Evolutionary conservation across 768 basidiomycete species (phyloP), one percentile per base, ranked within the genome.

Genomic region (Fistulinella prunicolor): DNA sequence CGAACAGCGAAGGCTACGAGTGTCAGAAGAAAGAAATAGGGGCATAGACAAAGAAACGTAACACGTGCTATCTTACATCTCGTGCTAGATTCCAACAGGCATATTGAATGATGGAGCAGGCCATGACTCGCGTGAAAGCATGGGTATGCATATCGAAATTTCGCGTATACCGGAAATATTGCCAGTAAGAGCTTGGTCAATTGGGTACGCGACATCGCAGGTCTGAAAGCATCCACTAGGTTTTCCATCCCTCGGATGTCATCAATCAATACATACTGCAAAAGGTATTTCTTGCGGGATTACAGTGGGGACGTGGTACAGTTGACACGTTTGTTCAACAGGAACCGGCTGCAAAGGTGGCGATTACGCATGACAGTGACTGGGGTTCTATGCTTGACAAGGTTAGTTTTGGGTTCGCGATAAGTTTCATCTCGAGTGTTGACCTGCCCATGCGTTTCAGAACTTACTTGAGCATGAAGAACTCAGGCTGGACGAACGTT

Each of bases 221-320:
- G n/a, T 30, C 41, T 59, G 21, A 56, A 49, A 5, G 12, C 6
- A 10, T 23, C 2, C 9, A 3, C n/a, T 26, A 61, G 61, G 56
- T 53, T 17, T 62, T 64, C 38, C 61, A 62, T 9, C 62, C 61
- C 5, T 51, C 44, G 10, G 61, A 62, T 14, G 40, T 51, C 35
- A 64, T 62, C 22, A 64, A 64, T 37, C 53, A 19, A 19, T 64
- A 61, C 38, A 49, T 62, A 50, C 46, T 62, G 1, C 41, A 52
- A n/a, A 47, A 48, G 49, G 61, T 53, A 38, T 34, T 55, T 46
- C 10, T 39, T 36, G 16, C 12, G 10, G 6, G 14, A 17, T 42
- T 12, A 10, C 12, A 6, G 23, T 1, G 7, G 29, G 29, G 3
- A 17, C 16, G 35, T 10, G 9, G 9, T 20, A 12, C 24, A 9